Evolutionary conservation across 306 rosid genomes (phyloP), one percentile per base, ranked within the genome.

Genomic region (Nissolia schottii): DNA sequence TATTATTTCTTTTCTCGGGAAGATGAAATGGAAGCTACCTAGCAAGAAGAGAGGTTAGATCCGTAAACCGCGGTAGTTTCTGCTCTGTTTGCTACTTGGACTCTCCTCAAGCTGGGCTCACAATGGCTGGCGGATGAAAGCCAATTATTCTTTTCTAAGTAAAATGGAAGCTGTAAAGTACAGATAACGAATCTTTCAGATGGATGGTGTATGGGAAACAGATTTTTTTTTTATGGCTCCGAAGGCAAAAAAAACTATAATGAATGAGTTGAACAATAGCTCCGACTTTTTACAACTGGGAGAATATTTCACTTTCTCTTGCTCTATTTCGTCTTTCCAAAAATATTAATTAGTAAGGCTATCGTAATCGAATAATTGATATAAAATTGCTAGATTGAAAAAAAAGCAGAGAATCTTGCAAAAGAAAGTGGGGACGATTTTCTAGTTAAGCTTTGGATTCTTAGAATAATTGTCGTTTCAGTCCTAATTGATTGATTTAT

Each of bases 221-320:
- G 54, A 70, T n/a, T n/a, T n/a, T n/a, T n/a, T n/a, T n/a, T n/a
- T n/a, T n/a, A n/a, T n/a, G n/a, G n/a, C n/a, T n/a, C n/a, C n/a
- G n/a, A n/a, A n/a, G n/a, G n/a, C n/a, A n/a, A n/a, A n/a, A n/a
- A 27, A 41, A 61, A 18, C 5, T 34, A 32, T 43, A 32, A 62
- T 20, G 16, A 14, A 11, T 60, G 38, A n/a, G 67, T 59, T 35
- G 63, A n/a, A 59, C n/a, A 31, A n/a, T n/a, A 14, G 19, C 58
- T 12, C n/a, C 45, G 34, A 53, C 75, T 54, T 10, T 20, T 20
- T 38, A 15, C 11, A 13, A 27, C 0, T 18, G 70, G 56, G 71
- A 23, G 71, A 69, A 60, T 60, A 68, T 59, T 54, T 49, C 37
- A 48, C 49, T 58, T 68, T 77, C 27, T 68, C 13, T 57, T 23